Percentiles rank a stretch among this genome's conserved stretches.
Conservation (phyloP, 345 rosid genomes). For the Schrenkiella parvula region DNA sequence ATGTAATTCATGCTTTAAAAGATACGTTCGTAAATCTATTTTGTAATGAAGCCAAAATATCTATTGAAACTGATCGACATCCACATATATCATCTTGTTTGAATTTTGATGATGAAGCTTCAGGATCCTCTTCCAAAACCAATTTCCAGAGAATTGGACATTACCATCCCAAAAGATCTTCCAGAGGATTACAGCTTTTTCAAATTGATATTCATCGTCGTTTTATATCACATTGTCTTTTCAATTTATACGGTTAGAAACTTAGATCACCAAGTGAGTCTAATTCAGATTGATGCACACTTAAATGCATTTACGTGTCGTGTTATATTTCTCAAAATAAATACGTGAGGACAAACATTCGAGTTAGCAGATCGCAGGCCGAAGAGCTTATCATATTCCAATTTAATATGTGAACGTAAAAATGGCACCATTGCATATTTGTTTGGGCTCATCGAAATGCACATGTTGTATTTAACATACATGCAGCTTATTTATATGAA, state of each 20-base stretch:
- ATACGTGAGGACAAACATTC: slow-evolving; percentile 15
- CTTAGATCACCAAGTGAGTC: neutral
- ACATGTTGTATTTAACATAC: slow-evolving; percentile 2
- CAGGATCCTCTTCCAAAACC: too few species aligned
- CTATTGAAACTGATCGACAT: neutral
- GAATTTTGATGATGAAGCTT: neutral
- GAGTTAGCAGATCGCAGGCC: slow-evolving; percentile 15
- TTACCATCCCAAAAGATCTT: too few species aligned
- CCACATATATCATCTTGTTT: neutral
- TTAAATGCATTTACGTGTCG: neutral
- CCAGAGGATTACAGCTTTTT: neutral
- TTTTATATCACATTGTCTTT: neutral
- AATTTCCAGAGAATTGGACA: too few species aligned
- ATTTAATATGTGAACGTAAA: slow-evolving; percentile 1
- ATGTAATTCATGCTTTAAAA: too few species aligned
- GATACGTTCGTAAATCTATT: neutral
- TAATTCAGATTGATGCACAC: neutral
- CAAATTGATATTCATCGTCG: neutral
- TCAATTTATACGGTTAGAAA: neutral
- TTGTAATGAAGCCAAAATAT: neutral
- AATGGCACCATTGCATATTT: too few species aligned
- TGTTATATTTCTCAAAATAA: too few species aligned
- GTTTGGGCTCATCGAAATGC: slow-evolving; percentile 12
- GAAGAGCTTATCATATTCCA: neutral
- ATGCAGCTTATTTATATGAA: neutral